Percentiles rank a stretch among this genome's conserved stretches.
These are phyloP conservation scores for Mycosphaerella sp. DNA, from an alignment of 2,329 filamentous ascomycete species.

Conservation along the genomic window DNA sequence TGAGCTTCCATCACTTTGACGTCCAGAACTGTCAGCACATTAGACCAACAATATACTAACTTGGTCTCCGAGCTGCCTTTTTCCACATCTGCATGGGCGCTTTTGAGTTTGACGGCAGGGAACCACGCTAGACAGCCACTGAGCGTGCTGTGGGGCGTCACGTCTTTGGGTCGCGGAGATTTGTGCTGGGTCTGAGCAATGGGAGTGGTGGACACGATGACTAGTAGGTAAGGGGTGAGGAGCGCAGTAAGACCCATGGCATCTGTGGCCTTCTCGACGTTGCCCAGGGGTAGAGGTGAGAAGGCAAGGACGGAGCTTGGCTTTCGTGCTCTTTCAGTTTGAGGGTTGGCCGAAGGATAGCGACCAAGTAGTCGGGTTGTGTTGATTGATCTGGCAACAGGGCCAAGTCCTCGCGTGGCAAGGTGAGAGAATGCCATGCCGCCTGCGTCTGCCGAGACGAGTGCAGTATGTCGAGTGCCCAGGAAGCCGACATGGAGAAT, in stretches of 20 bases:
- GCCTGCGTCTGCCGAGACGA: constrained; percentile 88
- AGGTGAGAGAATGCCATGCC: constrained; percentile 99
- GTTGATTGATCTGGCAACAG: constrained; percentile 77
- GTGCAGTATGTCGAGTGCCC: constrained; percentile 83
- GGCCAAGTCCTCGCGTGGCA: constrained; percentile 81
- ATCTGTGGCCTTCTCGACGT: constrained; percentile 83
- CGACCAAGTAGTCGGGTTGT: constrained; percentile 85
- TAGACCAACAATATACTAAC: constrained; percentile 97
- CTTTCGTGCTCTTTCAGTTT: constrained; percentile 63
- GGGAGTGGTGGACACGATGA: constrained; percentile 95
- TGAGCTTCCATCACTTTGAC: constrained; percentile 62
- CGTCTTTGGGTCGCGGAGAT: constrained; percentile 80
- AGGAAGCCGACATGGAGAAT: constrained; percentile 92
- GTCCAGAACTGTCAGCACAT: constrained; percentile 88
- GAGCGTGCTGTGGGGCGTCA: constrained; percentile 82
- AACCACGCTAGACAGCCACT: constrained; percentile 97
- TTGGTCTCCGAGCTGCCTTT: constrained; percentile 69
- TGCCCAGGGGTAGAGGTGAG: constrained; percentile 83
- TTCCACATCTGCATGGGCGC: constrained; percentile 50
- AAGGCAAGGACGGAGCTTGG: constrained; percentile 94
- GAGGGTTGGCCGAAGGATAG: constrained; percentile 67
- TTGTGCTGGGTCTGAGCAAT: constrained; percentile 97
- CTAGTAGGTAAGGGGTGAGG: constrained; percentile 88
- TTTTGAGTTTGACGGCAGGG: constrained; percentile 86
- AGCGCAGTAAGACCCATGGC: constrained; percentile 86